Evolutionary conservation across 2,329 filamentous ascomycete species (phyloP).

Genomic region (Ceratocystis cubensis): DNA sequence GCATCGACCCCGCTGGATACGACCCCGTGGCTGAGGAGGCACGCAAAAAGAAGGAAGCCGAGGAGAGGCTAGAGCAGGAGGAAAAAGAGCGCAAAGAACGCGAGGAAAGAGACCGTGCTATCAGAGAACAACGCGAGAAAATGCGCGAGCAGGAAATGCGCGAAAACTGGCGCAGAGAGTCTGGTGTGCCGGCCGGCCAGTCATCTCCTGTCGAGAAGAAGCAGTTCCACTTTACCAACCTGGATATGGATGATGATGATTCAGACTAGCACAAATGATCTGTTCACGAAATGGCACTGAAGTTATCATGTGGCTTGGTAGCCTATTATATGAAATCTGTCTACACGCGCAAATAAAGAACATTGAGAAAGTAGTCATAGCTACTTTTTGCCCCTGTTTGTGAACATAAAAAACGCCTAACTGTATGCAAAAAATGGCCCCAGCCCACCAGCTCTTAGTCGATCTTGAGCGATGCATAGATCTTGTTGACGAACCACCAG

Average conservation of each 20-base stretch:
- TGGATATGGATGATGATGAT: slow-evolving; percentile 41
- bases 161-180: slow-evolving; percentile 32
- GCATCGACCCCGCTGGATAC: slow-evolving; percentile 48
- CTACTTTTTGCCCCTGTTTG: neutral
- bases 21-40: slow-evolving; percentile 46
- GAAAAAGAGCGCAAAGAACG: slow-evolving; percentile 36
- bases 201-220: slow-evolving; percentile 32
- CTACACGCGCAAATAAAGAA: neutral
- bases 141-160: slow-evolving; percentile 33
- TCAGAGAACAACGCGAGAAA: slow-evolving; percentile 31
- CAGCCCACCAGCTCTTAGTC: slow-evolving; percentile 43
- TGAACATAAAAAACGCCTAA: neutral
- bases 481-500: slow-evolving; percentile 87
- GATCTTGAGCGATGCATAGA: slow-evolving; percentile 96
- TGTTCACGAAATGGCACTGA: neutral
- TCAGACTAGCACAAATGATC: slow-evolving; percentile 8
- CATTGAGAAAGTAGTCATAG: neutral
- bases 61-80: slow-evolving; percentile 36
- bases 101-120: slow-evolving; percentile 35
- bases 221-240: slow-evolving; percentile 45
- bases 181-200: slow-evolving; percentile 25
- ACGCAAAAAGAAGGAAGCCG: slow-evolving; percentile 39
- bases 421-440: neutral
- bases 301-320: neutral
- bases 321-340: neutral